Evolutionary conservation across 345 rosid species (phyloP), one percentile per base, ranked within the genome.

Genomic region (Orychophragmus violaceus): DNA sequence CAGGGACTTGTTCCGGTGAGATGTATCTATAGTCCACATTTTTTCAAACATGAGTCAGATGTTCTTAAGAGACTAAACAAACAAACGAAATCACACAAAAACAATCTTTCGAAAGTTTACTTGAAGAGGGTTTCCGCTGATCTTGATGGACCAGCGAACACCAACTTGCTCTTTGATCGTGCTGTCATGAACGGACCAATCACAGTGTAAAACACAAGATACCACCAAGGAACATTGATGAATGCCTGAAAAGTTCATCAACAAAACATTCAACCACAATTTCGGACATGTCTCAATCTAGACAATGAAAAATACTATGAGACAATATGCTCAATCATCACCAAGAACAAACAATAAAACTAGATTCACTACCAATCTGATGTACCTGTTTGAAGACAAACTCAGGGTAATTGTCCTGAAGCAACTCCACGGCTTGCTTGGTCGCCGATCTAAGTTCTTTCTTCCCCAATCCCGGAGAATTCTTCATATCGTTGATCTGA

Each of bases 331-430:
- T 50, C 59, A 33, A 4, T 4, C 4, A 35, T 5, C 13, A 51
- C 19, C 11, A 49, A 23, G 5, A 23, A n/a, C n/a, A n/a, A n/a
- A n/a, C n/a, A n/a, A n/a, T n/a, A n/a, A n/a, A n/a, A n/a, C n/a
- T n/a, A n/a, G n/a, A n/a, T n/a, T n/a, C n/a, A n/a, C n/a, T n/a
- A n/a, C n/a, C n/a, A 36, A 22, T 24, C 1, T 23, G 27, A 48
- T 8, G 48, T 50, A 92, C 97, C 90, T 93, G 97, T 67, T 82
- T 93, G 58, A 94, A 87, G 2, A 90, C 98, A 64, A 93, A 93
- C 77, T 90, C 98, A 5, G 97, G 98, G 64, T 89, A 93, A 71
- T 93, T 93, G 63, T 93, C 98, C 63, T 93, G 98, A 69, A 93
- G 90, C 72, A 89, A 63, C 13, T 83, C 85, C 3, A 93, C 84